Evolutionary conservation across 2,329 filamentous ascomycete genomes (phyloP).

Genomic region (Fusarium secorum): DNA sequence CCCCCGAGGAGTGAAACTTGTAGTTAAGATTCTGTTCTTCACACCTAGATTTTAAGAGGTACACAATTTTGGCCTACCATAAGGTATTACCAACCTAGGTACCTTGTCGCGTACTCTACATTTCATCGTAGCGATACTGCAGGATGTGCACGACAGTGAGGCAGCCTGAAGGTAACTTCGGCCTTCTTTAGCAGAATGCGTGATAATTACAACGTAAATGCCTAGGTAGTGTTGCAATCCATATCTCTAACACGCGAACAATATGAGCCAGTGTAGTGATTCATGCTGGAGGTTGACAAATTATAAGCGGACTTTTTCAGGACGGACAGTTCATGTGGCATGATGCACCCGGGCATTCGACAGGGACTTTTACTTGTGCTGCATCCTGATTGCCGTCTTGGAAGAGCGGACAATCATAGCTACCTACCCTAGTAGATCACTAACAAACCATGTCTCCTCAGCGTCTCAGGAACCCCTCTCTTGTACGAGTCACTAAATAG

Average conservation of each 20-base stretch:
- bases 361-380: background rate
- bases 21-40: background rate
- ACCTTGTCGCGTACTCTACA: background rate
- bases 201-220: background rate
- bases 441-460: slow-evolving; percentile 17
- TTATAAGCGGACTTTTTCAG: background rate
- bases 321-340: slow-evolving; percentile 13
- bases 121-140: background rate
- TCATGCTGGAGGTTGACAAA: background rate
- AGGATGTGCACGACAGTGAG: background rate
- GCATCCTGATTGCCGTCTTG: slow-evolving; percentile 2
- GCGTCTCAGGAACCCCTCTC: slow-evolving; percentile 5
- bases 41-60: background rate
- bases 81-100: background rate
- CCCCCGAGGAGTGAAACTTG: background rate
- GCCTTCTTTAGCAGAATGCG: background rate
- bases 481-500: slow-evolving; percentile 2
- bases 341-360: slow-evolving; percentile 1
- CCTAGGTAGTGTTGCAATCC: background rate
- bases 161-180: background rate
- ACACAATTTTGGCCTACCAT: background rate
- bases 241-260: background rate
- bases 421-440: background rate
- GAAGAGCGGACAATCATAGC: background rate
- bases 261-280: background rate